Evolutionary conservation across 1,139 yeast species (phyloP).

Genomic region (Yamadazyma dushanensis): DNA sequence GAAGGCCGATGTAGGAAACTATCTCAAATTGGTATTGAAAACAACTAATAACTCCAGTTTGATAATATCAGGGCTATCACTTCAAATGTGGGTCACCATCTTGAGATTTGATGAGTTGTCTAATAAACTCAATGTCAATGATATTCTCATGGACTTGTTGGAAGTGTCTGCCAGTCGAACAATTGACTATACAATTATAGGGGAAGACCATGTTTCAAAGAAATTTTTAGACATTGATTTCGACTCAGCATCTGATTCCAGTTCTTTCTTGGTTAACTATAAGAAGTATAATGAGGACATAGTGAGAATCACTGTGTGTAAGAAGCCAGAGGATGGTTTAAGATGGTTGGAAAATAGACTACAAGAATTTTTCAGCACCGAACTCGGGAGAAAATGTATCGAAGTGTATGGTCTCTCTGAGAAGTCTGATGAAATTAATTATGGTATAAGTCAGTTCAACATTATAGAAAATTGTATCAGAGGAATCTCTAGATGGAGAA

Average conservation of each 20-base stretch:
- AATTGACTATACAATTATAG: constrained; percentile 67
- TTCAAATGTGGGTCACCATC: constrained; percentile 94
- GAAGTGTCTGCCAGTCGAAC: constrained; percentile 80
- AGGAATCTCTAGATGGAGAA: constrained; percentile 95
- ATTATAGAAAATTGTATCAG: constrained; percentile 87
- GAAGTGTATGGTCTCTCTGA: constrained; percentile 58
- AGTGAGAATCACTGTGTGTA: constrained; percentile 83
- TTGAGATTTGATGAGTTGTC: constrained; percentile 76
- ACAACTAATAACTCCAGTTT: constrained; percentile 85
- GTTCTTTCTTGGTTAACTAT: constrained; percentile 75
- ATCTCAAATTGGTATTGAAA: constrained; percentile 69
- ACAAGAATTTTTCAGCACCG: constrained; percentile 70
- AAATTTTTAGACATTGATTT: constrained; percentile 78
- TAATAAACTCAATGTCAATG: constrained; percentile 47
- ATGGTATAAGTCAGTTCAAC: constrained; percentile 80
- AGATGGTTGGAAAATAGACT: constrained; percentile 78
- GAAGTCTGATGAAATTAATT: constrained; percentile 66
- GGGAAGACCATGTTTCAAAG: constrained; percentile 63
- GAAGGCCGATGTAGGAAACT: constrained; percentile 58
- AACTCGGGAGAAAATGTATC: constrained; percentile 68
- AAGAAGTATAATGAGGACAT: constrained; percentile 87
- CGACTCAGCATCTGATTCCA: constrained; percentile 81
- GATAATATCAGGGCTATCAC: constrained; percentile 85
- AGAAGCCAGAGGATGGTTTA: constrained; percentile 78
- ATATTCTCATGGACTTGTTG: constrained; percentile 63